phyloP scores from a whole-genome alignment of 2,329 filamentous ascomycete species.

The Davidsoniella australis region DNA sequence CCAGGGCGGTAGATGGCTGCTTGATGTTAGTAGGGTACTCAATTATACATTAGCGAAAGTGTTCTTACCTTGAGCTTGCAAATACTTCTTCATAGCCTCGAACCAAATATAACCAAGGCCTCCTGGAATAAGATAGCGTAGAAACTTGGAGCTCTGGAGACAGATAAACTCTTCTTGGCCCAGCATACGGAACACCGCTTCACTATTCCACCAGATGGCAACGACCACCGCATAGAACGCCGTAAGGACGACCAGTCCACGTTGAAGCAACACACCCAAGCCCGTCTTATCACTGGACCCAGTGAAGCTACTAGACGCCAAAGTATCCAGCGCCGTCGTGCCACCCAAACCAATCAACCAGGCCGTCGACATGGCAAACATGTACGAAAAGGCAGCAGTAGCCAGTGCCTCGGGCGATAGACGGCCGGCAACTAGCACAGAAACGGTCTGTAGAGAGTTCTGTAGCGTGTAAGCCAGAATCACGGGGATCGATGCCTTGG shows the following conservation, averaged over 20 bases:
- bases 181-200: conserved; percentile 54
- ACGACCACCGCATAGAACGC: conserved; percentile 58
- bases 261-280: conserved; percentile 61
- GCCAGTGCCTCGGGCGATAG: conserved; percentile 65
- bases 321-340: conserved; percentile 70
- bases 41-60: conserved; percentile 3
- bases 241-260: conserved; percentile 55
- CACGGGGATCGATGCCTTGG: conserved; percentile 56
- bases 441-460: conserved; percentile 69
- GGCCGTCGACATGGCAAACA: conserved; percentile 81
- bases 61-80: conserved; percentile 67
- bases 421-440: conserved; percentile 65
- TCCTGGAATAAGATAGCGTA: conserved; percentile 59
- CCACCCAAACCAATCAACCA: conserved; percentile 79
- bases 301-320: conserved; percentile 70
- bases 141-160: conserved; percentile 52
- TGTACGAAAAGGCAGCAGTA: conserved; percentile 73
- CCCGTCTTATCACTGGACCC: conserved; percentile 63
- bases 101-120: conserved; percentile 81
- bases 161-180: conserved; percentile 69
- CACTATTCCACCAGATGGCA: conserved; percentile 57
- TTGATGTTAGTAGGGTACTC: background rate
- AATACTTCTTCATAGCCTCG: conserved; percentile 69
- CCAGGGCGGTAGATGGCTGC: conserved; percentile 56
- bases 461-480: conserved; percentile 75